A percentile compares a stretch with the other conserved stretches of the same genome.
Evolutionary conservation across 2,329 filamentous ascomycete species (phyloP).

Genomic region (Xylaria polymorpha): DNA sequence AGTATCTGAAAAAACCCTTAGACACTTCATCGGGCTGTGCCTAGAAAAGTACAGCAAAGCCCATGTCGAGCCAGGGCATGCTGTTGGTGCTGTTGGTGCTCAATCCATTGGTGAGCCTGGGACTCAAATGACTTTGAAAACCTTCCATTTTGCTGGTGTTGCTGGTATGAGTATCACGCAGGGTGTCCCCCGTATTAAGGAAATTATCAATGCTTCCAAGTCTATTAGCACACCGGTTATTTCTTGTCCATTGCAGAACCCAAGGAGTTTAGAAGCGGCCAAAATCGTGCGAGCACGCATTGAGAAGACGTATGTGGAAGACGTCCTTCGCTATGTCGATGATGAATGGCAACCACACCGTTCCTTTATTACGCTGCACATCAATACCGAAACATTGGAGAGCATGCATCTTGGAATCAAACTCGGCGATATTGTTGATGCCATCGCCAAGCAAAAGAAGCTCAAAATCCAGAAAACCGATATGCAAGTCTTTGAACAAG

Average conservation of each 20-base stretch:
- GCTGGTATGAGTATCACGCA: slow-evolving; percentile 99
- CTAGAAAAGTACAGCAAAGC: slow-evolving; percentile 91
- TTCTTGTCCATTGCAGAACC: slow-evolving; percentile 83
- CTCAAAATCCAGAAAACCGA: slow-evolving; percentile 78
- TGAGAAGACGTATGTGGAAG: slow-evolving; percentile 91
- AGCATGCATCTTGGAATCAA: slow-evolving; percentile 85
- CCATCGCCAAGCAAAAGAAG: slow-evolving; percentile 84
- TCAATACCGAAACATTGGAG: slow-evolving; percentile 82
- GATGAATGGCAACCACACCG: slow-evolving; percentile 86
- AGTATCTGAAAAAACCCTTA: slow-evolving; percentile 79
- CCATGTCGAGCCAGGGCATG: slow-evolving; percentile 92
- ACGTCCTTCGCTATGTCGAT: slow-evolving; percentile 83
- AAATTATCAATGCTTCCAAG: slow-evolving; percentile 99
- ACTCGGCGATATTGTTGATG: slow-evolving; percentile 76
- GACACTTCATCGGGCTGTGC: slow-evolving; percentile 82
- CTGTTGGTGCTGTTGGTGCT: slow-evolving; percentile 94
- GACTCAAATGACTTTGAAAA: slow-evolving; percentile 99
- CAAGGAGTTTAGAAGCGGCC: slow-evolving; percentile 80
- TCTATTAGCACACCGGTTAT: slow-evolving; percentile 95
- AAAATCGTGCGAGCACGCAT: slow-evolving; percentile 92
- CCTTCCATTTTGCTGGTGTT: slow-evolving; percentile 99
- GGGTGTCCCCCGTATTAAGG: slow-evolving; percentile 99
- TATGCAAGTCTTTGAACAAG: slow-evolving; percentile 66
- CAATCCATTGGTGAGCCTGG: slow-evolving; percentile 98
- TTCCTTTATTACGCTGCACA: slow-evolving; percentile 81